Conservation (phyloP, 2,329 filamentous ascomycete genomes). For the Teratosphaeria pseudoeucalypti region DNA sequence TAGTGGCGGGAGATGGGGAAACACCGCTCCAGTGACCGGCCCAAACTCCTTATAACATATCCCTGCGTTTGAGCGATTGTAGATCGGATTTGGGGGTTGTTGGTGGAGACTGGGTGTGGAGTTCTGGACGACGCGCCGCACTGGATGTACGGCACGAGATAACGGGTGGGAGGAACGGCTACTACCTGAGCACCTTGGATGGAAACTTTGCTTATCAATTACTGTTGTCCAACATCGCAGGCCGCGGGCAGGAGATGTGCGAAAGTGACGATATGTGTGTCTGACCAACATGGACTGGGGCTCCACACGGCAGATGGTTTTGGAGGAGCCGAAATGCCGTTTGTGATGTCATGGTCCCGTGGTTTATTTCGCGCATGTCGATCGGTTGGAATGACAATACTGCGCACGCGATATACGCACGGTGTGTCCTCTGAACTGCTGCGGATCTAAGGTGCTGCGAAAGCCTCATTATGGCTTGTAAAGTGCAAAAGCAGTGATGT, state of each 20-base stretch:
- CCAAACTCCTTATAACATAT: background rate
- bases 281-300: background rate
- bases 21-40: background rate
- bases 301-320: background rate
- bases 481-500: background rate
- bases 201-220: background rate
- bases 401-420: background rate
- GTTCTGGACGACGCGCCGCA: background rate
- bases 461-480: too few relatives aligned
- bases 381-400: background rate
- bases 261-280: background rate
- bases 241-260: background rate
- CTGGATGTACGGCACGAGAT: background rate
- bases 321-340: background rate
- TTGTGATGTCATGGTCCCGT: background rate
- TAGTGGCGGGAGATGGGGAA: background rate
- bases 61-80: background rate
- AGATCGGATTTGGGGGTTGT: background rate
- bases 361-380: background rate
- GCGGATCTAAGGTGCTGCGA: too few relatives aligned
- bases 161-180: background rate
- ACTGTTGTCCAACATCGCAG: background rate
- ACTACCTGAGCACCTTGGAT: background rate
- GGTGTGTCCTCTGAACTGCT: too few relatives aligned
- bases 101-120: background rate